Percentiles rank a stretch among this genome's conserved stretches.
Evolutionary conservation across 108 stramenopile genomes (phyloP).

Genomic region (Nannochloropsis gaditana): DNA sequence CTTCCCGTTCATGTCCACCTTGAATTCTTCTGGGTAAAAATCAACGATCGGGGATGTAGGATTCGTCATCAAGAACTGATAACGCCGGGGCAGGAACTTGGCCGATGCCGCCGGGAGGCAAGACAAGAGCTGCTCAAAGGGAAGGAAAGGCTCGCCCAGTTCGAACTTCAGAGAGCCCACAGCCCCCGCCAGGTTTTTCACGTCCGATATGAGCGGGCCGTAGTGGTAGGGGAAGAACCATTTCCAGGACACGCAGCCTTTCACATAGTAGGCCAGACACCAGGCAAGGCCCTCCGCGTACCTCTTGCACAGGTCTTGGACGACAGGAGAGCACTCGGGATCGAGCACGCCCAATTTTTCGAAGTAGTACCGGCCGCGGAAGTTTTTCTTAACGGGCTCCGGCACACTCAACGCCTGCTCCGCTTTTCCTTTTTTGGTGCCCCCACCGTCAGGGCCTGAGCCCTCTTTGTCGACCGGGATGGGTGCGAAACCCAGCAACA

Average conservation of each 20-base stretch:
- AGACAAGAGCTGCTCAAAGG: conserved; percentile 51
- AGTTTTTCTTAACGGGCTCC: neutral
- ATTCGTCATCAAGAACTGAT: conserved; percentile 37
- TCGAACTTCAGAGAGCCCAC: conserved; percentile 36
- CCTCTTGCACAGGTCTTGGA: conserved; percentile 62
- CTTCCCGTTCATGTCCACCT: conserved; percentile 54
- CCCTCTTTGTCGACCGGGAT: neutral
- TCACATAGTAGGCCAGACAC: conserved; percentile 89
- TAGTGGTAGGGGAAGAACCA: conserved; percentile 97
- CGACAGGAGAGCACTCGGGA: conserved; percentile 64
- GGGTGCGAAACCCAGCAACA: neutral
- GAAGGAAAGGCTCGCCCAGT: conserved; percentile 44
- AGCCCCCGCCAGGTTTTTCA: conserved; percentile 37
- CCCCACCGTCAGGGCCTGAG: neutral
- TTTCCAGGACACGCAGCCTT: conserved; percentile 86
- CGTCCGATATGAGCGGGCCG: conserved; percentile 80
- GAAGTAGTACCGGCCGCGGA: conserved; percentile 78
- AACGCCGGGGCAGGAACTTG: conserved; percentile 37
- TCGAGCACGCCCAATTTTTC: conserved; percentile 76
- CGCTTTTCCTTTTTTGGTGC: neutral
- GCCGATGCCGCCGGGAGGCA: conserved; percentile 42
- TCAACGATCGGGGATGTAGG: conserved; percentile 42
- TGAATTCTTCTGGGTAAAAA: conserved; percentile 51
- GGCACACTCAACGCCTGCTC: neutral
- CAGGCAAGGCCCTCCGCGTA: conserved; percentile 83